Conservation (phyloP, 2,329 filamentous ascomycete genomes). For the Venturia carpophila region DNA sequence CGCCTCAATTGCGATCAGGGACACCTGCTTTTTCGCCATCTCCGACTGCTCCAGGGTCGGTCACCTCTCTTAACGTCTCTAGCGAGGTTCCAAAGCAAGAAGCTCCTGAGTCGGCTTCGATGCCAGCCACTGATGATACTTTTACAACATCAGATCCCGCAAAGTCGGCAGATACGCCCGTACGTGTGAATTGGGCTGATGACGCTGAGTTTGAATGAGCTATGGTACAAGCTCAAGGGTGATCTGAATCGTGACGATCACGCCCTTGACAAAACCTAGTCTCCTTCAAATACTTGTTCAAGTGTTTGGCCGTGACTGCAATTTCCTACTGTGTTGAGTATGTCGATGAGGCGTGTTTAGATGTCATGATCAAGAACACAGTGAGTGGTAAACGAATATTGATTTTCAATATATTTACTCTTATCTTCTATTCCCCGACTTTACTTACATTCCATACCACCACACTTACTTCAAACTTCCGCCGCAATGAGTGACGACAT, state of each 20-base stretch:
- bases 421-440: no score
- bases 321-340: background rate
- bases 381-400: no score
- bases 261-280: background rate
- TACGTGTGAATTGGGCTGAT: background rate
- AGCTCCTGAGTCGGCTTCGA: background rate
- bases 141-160: background rate
- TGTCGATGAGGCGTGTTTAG: no score
- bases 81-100: background rate
- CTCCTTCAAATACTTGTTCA: background rate
- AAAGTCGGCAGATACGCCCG: no score
- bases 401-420: no score
- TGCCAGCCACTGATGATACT: background rate
- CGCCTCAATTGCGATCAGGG: background rate
- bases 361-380: background rate
- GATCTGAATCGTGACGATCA: slow-evolving; percentile 13
- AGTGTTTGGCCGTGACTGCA: no score
- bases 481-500: background rate
- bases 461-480: background rate
- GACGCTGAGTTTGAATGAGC: background rate
- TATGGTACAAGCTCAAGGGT: background rate
- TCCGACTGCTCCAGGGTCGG: background rate
- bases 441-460: no score
- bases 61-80: background rate
- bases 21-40: background rate